Evolutionary conservation across 306 rosid species (phyloP).

Genomic region (Gleditsia sinensis): DNA sequence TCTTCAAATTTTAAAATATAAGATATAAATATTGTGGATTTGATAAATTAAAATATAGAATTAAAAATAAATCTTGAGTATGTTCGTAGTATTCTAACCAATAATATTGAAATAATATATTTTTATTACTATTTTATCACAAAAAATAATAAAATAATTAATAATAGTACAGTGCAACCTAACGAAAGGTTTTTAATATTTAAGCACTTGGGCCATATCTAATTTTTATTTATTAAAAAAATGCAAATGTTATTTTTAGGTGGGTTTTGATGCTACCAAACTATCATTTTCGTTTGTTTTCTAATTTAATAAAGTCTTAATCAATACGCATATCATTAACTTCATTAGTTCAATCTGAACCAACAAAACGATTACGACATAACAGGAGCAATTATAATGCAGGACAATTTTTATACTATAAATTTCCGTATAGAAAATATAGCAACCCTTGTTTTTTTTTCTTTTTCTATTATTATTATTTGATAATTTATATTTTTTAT

Average conservation of each 20-base stretch:
- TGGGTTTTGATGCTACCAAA: conserved; percentile 28
- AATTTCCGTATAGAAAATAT: too few species aligned
- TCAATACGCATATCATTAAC: neutral
- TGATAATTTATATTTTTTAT: too few species aligned
- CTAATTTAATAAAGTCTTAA: neutral
- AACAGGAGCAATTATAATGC: neutral
- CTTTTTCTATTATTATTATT: neutral
- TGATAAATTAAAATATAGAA: too few species aligned
- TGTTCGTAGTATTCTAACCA: too few species aligned
- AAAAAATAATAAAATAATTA: too few species aligned
- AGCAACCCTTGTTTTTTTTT: neutral
- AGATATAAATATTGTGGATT: too few species aligned
- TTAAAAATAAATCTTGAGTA: too few species aligned
- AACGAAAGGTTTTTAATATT: neutral
- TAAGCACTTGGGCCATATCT: neutral
- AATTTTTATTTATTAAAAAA: neutral
- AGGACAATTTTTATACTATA: neutral
- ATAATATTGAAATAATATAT: too few species aligned
- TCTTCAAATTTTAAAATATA: too few species aligned
- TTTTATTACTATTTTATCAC: too few species aligned
- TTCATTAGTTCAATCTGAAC: neutral
- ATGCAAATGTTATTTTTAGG: conserved; percentile 5
- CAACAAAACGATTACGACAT: neutral
- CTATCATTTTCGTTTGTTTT: conserved; percentile 22
- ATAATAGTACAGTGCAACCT: neutral